phyloP scores from a whole-genome alignment of 1,284 basidiomycete genomes.

The Neotropicomus parvogracilis region DNA sequence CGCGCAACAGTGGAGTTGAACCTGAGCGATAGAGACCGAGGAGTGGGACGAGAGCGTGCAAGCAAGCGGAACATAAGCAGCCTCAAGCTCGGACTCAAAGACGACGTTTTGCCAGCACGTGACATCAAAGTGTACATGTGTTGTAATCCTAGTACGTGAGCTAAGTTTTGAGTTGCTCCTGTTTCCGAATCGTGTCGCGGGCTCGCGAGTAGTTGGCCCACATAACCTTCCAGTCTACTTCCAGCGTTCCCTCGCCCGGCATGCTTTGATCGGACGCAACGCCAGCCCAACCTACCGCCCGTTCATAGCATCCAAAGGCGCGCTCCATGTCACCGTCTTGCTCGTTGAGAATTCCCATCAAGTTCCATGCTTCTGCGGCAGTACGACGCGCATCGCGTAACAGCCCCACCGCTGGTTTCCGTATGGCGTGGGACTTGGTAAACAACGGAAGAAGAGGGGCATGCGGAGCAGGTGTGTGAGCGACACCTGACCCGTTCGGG shows the following conservation, averaged over 20 bases:
- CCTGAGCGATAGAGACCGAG: constrained; percentile 11
- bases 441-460: constrained; percentile 42
- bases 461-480: constrained; percentile 44
- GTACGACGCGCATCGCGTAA: constrained; percentile 68
- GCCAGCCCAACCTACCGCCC: constrained; percentile 63
- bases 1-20: constrained; percentile 31
- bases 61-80: constrained; percentile 19
- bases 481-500: constrained; percentile 37
- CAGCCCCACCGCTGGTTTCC: constrained; percentile 53
- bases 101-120: not conserved
- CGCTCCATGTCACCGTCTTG: constrained; percentile 36
- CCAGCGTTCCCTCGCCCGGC: constrained; percentile 49
- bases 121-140: not conserved
- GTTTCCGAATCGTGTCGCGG: constrained; percentile 22
- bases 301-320: constrained; percentile 55
- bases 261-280: constrained; percentile 38
- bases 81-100: not conserved
- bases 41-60: constrained; percentile 2
- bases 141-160: too few species aligned
- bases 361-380: constrained; percentile 66
- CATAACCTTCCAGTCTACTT: constrained; percentile 54
- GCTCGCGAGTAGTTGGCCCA: constrained; percentile 49
- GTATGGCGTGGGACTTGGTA: constrained; percentile 46
- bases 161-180: constrained; percentile 2
- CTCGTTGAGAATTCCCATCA: constrained; percentile 50